Evolutionary conservation across 1,284 basidiomycete species (phyloP), one percentile per base, ranked within the genome.

Genomic region (Gastroboletus turbinatus): DNA sequence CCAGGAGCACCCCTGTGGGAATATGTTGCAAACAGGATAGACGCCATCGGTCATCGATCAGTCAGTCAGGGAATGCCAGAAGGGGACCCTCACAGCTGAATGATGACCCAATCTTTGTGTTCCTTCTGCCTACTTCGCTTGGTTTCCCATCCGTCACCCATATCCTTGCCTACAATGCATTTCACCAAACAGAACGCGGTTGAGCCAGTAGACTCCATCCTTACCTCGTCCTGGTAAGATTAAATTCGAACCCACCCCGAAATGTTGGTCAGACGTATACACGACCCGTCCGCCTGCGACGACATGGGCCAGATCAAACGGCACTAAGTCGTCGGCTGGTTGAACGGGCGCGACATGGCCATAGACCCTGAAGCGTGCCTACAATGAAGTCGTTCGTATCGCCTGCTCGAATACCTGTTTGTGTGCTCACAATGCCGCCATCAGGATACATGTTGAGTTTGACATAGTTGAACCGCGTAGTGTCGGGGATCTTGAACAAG

Each of bases 111-210:
- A 66, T 99, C 96, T 56, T 87, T 90, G 67, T 97, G 88, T 48
- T 86, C 87, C 52, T 83, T 79, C 43, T 78, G 77, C 50, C 96
- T 81, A 64, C 90, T 95, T 54, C 97, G 84, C 70, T 92, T 93
- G 1, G 96, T 98, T 75, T 99, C 96, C 97, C 96, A 99, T 7
- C 97, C 96, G 69, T 98, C 96, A 17, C 94, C 88, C 95, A 99
- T 99, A 67, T 97, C 91, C 67, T 88, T 87, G 45, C 83, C 81
- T 65, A 46, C n/a, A 25, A 39, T 14, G 29, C 25, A 5, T 44
- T 32, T 55, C 25, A 47, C 23, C 13, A 4, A 23, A 44, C 53
- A 21, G 43, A 32, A 32, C 23, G 2, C 3, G 13, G 38, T n/a
- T 4, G 16, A 45, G 8, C 1, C 13, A 19, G 46, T 2, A 47